These are phyloP conservation scores for Apiotrichum porosum DNA, from an alignment of 1,284 basidiomycete genomes.

Conservation along the genomic window DNA sequence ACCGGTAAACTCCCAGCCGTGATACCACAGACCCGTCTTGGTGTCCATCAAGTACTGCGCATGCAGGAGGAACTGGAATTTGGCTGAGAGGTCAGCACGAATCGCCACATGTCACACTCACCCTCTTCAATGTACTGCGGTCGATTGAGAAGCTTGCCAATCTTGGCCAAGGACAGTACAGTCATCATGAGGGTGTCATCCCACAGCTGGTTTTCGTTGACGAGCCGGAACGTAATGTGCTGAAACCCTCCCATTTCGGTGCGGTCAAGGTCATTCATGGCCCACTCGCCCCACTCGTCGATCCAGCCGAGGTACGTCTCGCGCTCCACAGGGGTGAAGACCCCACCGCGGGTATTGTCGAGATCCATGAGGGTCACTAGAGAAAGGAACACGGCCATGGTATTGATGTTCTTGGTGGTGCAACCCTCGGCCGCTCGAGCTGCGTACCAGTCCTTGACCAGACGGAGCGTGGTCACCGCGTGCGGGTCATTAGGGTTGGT, in stretches of 20 bases:
- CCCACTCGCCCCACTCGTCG: conserved; percentile 63
- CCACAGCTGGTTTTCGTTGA: conserved; percentile 60
- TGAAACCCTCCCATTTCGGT: conserved; percentile 59
- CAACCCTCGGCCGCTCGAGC: too few species aligned
- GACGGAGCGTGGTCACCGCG: too few species aligned
- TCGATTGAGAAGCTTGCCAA: conserved; percentile 55
- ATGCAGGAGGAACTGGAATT: conserved; percentile 34
- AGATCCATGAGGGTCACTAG: too few species aligned
- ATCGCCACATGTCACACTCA: too few species aligned
- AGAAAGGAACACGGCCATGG: too few species aligned
- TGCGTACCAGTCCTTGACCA: too few species aligned
- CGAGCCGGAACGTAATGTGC: conserved; percentile 57
- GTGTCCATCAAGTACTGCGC: conserved; percentile 31
- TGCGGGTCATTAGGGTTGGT: too few species aligned
- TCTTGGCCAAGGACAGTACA: conserved; percentile 55
- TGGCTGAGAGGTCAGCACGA: conserved; percentile 39
- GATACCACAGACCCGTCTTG: conserved; percentile 30
- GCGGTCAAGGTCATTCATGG: conserved; percentile 57
- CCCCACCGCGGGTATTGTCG: too few species aligned
- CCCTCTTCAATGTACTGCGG: conserved; percentile 58
- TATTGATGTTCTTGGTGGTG: too few species aligned
- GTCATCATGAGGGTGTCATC: conserved; percentile 66
- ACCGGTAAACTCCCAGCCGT: conserved; percentile 45
- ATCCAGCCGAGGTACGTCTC: too few species aligned
- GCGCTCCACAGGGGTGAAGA: too few species aligned